phyloP scores from a whole-genome alignment of 495 filamentous ascomycete genomes.

The Tuber calosporum region DNA sequence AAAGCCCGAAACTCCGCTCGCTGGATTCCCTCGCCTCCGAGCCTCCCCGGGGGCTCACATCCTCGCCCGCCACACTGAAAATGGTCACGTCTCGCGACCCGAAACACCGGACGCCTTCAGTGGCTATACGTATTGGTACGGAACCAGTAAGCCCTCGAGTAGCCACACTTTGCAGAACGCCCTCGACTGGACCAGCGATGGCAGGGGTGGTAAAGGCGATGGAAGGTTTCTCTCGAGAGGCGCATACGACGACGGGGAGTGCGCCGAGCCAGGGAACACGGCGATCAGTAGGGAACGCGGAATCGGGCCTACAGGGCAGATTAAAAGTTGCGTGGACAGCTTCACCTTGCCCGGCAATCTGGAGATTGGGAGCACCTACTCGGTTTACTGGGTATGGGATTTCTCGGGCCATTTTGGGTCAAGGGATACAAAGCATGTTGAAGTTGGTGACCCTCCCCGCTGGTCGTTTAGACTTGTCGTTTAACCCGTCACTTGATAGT shows the following conservation, averaged over 20 bases:
- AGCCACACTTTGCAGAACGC: constrained; percentile 18
- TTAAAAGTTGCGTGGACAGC: constrained; percentile 18
- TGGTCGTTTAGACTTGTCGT: not conserved
- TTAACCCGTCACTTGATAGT: constrained; percentile 17
- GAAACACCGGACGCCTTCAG: constrained; percentile 2
- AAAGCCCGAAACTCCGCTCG: constrained; percentile 6
- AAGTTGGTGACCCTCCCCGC: constrained; percentile 10
- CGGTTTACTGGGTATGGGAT: constrained; percentile 35
- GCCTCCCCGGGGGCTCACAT: constrained; percentile 31
- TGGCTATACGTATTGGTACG: constrained; percentile 35
- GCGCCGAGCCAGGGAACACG: constrained; percentile 24
- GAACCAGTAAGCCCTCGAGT: constrained; percentile 16
- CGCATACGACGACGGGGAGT: constrained; percentile 28
- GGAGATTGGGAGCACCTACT: constrained; percentile 19
- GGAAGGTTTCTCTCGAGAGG: constrained; percentile 15
- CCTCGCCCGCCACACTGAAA: constrained; percentile 24
- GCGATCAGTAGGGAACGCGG: constrained; percentile 18
- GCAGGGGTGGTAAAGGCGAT: constrained; percentile 10
- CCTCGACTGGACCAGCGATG: constrained; percentile 18
- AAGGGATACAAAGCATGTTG: constrained; percentile 8
- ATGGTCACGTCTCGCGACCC: constrained; percentile 30
- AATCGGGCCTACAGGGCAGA: constrained; percentile 14
- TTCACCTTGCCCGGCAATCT: constrained; percentile 21
- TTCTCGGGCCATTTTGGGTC: constrained; percentile 25
- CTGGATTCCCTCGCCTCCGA: constrained; percentile 17